A percentile compares a stretch with the other conserved stretches of the same genome.
Evolutionary conservation across 441 rosid genomes (phyloP).

Genomic region (Daphne laureola): DNA sequence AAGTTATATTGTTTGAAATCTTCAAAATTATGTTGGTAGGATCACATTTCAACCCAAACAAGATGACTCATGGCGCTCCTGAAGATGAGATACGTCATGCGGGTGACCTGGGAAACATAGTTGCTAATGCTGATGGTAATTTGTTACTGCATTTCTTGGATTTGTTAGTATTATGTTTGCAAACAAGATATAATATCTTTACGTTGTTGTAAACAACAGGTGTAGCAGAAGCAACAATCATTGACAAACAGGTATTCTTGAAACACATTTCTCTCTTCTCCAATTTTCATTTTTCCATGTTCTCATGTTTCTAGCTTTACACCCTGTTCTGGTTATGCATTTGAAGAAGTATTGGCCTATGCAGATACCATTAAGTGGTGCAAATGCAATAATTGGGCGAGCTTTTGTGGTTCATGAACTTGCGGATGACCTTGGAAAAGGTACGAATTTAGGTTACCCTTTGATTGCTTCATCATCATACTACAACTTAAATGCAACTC

Average conservation of each 20-base stretch:
- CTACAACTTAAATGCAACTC: too few relatives aligned
- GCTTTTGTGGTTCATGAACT: constrained; percentile 98
- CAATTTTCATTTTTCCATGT: neutral
- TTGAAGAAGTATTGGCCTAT: constrained; percentile 13
- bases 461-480: neutral
- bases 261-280: neutral
- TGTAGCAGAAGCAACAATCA: constrained; percentile 82
- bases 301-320: constrained; percentile 1
- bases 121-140: constrained; percentile 81
- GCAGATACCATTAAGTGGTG: constrained; percentile 79
- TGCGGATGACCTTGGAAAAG: constrained; percentile 94
- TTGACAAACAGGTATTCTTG: constrained; percentile 59
- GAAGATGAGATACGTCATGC: constrained; percentile 87
- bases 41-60: constrained; percentile 85
- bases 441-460: constrained; percentile 24
- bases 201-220: constrained; percentile 37
- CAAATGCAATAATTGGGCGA: constrained; percentile 80
- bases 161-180: constrained; percentile 2
- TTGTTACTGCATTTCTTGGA: neutral
- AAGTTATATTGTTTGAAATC: too few relatives aligned
- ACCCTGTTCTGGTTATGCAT: constrained; percentile 3
- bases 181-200: neutral
- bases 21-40: constrained; percentile 27
- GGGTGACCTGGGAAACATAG: constrained; percentile 99
- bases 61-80: constrained; percentile 90